A percentile compares a stretch with the other conserved stretches of the same genome.
These are phyloP conservation scores for Fusarium sambucinum DNA, from an alignment of 2,329 filamentous ascomycete species.

Conservation along the genomic window DNA sequence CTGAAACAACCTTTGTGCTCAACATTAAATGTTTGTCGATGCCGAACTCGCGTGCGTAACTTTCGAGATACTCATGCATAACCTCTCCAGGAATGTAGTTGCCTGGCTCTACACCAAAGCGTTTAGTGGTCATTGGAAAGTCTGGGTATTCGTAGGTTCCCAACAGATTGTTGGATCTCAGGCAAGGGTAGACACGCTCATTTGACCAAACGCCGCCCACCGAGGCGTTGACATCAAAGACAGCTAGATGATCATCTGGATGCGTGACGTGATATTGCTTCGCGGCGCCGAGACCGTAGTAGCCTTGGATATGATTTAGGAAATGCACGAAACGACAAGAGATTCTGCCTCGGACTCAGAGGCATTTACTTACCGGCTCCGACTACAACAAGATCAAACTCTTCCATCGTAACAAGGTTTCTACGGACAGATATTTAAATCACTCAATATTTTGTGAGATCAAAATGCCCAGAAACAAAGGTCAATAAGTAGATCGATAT, in stretches of 20 bases:
- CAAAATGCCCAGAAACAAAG: accelerated
- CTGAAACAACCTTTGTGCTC: conserved; percentile 61
- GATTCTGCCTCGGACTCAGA: too few relatives aligned
- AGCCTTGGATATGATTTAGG: not conserved
- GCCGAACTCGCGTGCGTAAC: conserved; percentile 58
- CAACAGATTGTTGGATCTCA: conserved; percentile 67
- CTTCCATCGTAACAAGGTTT: not conserved
- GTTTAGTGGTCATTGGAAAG: conserved; percentile 66
- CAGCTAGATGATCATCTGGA: conserved; percentile 58
- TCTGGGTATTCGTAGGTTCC: conserved; percentile 67
- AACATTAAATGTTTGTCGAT: conserved; percentile 62
- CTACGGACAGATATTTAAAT: accelerated
- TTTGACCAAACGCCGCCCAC: conserved; percentile 72
- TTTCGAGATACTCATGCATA: conserved; percentile 54
- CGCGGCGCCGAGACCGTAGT: conserved; percentile 61
- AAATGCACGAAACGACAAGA: too few relatives aligned
- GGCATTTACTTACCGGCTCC: not conserved
- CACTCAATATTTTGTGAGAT: not conserved
- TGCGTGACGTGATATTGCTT: conserved; percentile 65
- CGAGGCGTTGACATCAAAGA: conserved; percentile 63
- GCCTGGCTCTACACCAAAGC: conserved; percentile 54
- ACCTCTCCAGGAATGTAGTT: conserved; percentile 54
- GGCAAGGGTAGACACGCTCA: conserved; percentile 68
- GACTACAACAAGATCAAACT: not conserved
- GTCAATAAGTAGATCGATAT: not conserved